phyloP scores from a whole-genome alignment of 371 early-diverging fungal species.

The Syncephalastrum racemosum region DNA sequence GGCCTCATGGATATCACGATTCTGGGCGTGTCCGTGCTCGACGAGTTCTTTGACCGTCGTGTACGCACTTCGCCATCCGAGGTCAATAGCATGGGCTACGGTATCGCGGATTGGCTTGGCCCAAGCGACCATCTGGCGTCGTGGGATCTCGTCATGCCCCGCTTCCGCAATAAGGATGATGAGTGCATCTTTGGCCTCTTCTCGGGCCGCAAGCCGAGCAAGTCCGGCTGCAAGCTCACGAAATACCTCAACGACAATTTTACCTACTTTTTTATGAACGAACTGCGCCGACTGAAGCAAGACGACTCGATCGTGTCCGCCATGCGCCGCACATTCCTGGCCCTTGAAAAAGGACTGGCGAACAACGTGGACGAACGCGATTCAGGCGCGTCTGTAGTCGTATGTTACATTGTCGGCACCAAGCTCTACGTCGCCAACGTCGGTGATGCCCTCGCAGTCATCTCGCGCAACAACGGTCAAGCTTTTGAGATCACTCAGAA shows the following conservation, averaged over 20 bases:
- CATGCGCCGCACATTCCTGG: slow-evolving; percentile 72
- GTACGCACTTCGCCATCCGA: slow-evolving; percentile 84
- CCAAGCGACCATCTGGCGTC: slow-evolving; percentile 61
- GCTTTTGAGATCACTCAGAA: slow-evolving; percentile 75
- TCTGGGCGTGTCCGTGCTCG: slow-evolving; percentile 76
- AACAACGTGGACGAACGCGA: slow-evolving; percentile 51
- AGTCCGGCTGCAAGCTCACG: slow-evolving; percentile 60
- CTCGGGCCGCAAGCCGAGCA: slow-evolving; percentile 69
- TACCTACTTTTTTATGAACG: slow-evolving; percentile 63
- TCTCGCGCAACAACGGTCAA: slow-evolving; percentile 75
- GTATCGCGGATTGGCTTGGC: slow-evolving; percentile 85
- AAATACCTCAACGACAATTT: slow-evolving; percentile 76
- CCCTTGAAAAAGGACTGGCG: slow-evolving; percentile 77
- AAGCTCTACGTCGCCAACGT: slow-evolving; percentile 86
- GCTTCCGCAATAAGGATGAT: slow-evolving; percentile 79
- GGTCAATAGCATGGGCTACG: slow-evolving; percentile 81
- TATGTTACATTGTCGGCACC: slow-evolving; percentile 81
- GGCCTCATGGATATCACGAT: slow-evolving; percentile 91
- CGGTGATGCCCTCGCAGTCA: slow-evolving; percentile 87
- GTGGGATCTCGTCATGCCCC: slow-evolving; percentile 83
- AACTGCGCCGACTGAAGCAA: slow-evolving; percentile 64
- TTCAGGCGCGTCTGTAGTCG: slow-evolving; percentile 69
- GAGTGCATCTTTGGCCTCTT: slow-evolving; percentile 89
- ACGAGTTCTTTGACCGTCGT: slow-evolving; percentile 79
- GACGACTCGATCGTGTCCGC: slow-evolving; percentile 63